A percentile compares a stretch with the other conserved stretches of the same genome.
Evolutionary conservation across 225 moss, liverwort and hornwort genomes (phyloP).

Genomic region (Rhytidiadelphus loreus): DNA sequence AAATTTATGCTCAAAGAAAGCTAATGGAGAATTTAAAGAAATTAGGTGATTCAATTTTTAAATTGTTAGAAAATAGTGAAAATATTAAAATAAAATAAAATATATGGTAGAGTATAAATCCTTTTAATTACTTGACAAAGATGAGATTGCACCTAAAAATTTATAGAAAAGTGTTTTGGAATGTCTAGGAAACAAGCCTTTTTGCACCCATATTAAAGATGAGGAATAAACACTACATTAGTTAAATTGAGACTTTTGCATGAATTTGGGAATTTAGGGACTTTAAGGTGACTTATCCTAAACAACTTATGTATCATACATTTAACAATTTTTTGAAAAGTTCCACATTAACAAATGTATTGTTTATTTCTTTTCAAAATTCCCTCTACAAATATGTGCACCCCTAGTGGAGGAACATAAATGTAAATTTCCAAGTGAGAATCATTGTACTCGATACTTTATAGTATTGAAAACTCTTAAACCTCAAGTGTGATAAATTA

Average conservation of each 20-base stretch:
- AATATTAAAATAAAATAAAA: neutral
- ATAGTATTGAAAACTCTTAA: rapidly evolving
- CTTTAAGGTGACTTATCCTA: neutral
- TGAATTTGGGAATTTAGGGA: neutral
- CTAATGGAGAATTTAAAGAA: rapidly evolving
- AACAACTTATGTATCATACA: too few relatives aligned
- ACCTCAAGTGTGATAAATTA: rapidly evolving
- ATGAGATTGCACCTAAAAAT: rapidly evolving
- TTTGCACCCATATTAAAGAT: rapidly evolving
- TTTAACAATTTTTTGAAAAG: too few relatives aligned
- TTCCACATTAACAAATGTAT: too few relatives aligned
- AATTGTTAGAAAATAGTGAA: neutral
- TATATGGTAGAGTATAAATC: too few relatives aligned
- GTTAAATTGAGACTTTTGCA: neutral
- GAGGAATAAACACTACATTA: neutral
- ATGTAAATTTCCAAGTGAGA: neutral
- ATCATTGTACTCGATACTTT: neutral
- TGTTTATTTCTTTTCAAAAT: too few relatives aligned
- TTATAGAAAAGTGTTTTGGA: neutral
- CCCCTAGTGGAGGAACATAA: rapidly evolving
- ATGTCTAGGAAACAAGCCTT: neutral
- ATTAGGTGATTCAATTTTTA: neutral
- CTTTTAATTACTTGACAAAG: rapidly evolving
- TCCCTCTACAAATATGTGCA: neutral
- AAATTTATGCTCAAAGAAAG: rapidly evolving